Percentiles rank a stretch among this genome's conserved stretches.
Conservation (phyloP, 2,329 filamentous ascomycete genomes). For the Aspergillus sp. region DNA sequence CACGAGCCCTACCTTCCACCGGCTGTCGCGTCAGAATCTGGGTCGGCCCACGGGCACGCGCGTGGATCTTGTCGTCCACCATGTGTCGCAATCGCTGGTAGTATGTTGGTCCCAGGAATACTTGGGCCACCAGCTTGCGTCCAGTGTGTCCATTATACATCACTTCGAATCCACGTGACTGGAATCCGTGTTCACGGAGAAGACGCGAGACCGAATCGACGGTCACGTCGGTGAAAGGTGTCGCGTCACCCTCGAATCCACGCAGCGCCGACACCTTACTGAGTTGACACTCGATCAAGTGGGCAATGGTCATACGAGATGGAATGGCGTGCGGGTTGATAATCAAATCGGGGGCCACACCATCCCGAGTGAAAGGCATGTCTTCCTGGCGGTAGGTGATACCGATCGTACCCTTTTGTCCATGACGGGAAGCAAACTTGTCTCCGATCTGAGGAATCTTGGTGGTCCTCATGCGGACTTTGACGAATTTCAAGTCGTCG, state of each 20-base stretch:
- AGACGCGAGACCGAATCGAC: conserved; percentile 88
- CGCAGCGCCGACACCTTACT: conserved; percentile 92
- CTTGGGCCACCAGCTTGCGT: conserved; percentile 84
- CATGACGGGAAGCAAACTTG: conserved; percentile 98
- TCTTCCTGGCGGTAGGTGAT: conserved; percentile 97
- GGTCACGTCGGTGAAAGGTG: conserved; percentile 95
- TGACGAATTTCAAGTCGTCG: conserved; percentile 92
- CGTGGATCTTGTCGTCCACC: conserved; percentile 99
- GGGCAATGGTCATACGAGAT: conserved; percentile 99
- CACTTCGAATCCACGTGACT: conserved; percentile 94
- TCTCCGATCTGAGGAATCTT: conserved; percentile 98
- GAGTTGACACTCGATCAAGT: conserved; percentile 97
- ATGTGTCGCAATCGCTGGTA: conserved; percentile 98
- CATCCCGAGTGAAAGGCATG: conserved; percentile 94
- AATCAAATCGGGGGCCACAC: conserved; percentile 89
- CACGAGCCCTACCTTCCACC: conserved; percentile 94
- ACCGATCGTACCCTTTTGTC: conserved; percentile 98
- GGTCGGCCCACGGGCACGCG: conserved; percentile 90
- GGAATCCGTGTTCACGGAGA: conserved; percentile 84
- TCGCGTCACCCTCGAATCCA: conserved; percentile 94
- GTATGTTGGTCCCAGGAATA: conserved; percentile 97
- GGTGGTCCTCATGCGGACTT: conserved; percentile 93
- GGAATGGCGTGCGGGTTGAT: conserved; percentile 99
- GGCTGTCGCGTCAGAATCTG: conserved; percentile 97
- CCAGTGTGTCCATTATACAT: conserved; percentile 99